A percentile compares a stretch with the other conserved stretches of the same genome.
phyloP scores from a whole-genome alignment of 108 stramenopile species.

The Seminavis robusta region DNA sequence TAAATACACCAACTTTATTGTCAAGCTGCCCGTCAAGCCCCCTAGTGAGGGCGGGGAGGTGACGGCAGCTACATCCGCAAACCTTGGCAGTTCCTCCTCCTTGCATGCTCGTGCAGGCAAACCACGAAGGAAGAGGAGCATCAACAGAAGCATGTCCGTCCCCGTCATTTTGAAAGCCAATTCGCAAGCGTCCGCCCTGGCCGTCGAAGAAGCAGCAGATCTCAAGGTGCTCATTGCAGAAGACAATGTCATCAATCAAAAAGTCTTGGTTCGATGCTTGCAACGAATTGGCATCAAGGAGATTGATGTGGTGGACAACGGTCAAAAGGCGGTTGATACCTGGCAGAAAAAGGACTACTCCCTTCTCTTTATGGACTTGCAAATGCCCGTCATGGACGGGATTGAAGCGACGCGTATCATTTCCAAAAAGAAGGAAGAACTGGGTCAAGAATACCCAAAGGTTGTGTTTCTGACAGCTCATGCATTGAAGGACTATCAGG shows the following conservation, averaged over 20 bases:
- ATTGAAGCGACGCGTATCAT: constrained; percentile 28
- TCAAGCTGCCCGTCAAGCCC: constrained; percentile 8
- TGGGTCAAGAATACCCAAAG: constrained; percentile 19
- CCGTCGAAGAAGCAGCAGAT: not conserved
- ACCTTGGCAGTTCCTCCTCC: not conserved
- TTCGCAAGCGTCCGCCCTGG: not conserved
- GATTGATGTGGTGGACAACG: constrained; percentile 34
- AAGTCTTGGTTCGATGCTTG: constrained; percentile 22
- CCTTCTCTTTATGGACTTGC: constrained; percentile 44
- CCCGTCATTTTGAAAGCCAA: not conserved
- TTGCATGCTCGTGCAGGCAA: no score
- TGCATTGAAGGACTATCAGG: constrained; percentile 19
- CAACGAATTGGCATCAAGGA: constrained; percentile 19
- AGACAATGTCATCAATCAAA: constrained; percentile 38
- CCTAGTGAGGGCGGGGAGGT: not conserved
- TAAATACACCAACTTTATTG: constrained; percentile 16
- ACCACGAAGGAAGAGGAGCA: no score
- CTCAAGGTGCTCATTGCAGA: constrained; percentile 28
- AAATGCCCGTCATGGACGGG: constrained; percentile 48
- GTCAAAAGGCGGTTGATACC: constrained; percentile 31
- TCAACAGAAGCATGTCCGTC: not conserved
- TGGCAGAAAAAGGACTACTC: constrained; percentile 8
- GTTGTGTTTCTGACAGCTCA: constrained; percentile 42
- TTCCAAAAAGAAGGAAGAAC: constrained; percentile 1
- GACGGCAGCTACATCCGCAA: not conserved